Evolutionary conservation across 2,329 filamentous ascomycete species (phyloP).

Genomic region (Thielaviopsis ethacetica): DNA sequence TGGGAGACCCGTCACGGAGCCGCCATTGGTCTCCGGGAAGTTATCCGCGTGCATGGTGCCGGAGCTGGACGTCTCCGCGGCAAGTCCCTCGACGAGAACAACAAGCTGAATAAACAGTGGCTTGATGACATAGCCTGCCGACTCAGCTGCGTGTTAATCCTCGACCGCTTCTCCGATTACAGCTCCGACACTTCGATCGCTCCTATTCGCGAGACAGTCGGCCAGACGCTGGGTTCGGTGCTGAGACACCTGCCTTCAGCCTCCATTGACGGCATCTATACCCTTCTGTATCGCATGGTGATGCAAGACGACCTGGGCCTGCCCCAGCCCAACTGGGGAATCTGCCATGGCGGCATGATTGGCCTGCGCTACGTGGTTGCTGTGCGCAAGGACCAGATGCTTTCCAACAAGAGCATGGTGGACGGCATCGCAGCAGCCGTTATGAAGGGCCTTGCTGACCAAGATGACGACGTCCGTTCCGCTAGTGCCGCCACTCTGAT

Average conservation of each 20-base stretch:
- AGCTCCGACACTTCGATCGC: slow-evolving; percentile 95
- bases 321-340: slow-evolving; percentile 69
- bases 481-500: slow-evolving; percentile 96
- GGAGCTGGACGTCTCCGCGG: slow-evolving; percentile 67
- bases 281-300: slow-evolving; percentile 72
- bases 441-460: slow-evolving; percentile 83
- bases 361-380: slow-evolving; percentile 89
- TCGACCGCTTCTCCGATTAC: slow-evolving; percentile 95
- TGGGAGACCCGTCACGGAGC: slow-evolving; percentile 97
- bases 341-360: slow-evolving; percentile 97
- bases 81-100: slow-evolving; percentile 58
- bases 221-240: slow-evolving; percentile 80
- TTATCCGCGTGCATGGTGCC: slow-evolving; percentile 76
- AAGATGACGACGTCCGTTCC: slow-evolving; percentile 88
- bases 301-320: slow-evolving; percentile 73
- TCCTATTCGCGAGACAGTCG: slow-evolving; percentile 86
- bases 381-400: slow-evolving; percentile 77
- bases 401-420: slow-evolving; percentile 70
- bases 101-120: slow-evolving; percentile 66
- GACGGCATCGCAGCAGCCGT: slow-evolving; percentile 85
- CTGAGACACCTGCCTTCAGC: slow-evolving; percentile 65
- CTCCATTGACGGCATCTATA: slow-evolving; percentile 74
- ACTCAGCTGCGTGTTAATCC: slow-evolving; percentile 87
- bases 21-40: slow-evolving; percentile 83
- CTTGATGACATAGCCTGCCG: slow-evolving; percentile 91